Evolutionary conservation across 2,329 filamentous ascomycete genomes (phyloP).

Genomic region (Sclerotinia spermophila): DNA sequence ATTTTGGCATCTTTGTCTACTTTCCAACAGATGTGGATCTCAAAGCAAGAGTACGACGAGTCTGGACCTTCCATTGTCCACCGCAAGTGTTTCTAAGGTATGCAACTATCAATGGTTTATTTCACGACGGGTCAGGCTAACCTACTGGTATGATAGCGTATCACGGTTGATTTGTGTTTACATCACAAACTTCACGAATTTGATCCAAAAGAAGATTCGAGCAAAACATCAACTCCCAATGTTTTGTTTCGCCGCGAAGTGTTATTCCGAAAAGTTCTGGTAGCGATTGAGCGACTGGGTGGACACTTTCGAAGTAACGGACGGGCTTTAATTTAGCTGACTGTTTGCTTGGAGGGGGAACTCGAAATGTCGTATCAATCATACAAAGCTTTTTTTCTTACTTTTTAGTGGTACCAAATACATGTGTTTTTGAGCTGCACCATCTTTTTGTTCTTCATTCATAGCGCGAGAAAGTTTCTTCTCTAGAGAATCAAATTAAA

Average conservation of each 20-base stretch:
- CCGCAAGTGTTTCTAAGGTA: conserved; percentile 99
- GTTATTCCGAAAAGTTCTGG: conserved; percentile 39
- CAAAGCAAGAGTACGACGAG: conserved; percentile 99
- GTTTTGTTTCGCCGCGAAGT: conserved; percentile 33
- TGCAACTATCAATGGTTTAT: conserved; percentile 24
- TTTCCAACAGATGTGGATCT: conserved; percentile 99
- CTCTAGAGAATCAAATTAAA: conserved; percentile 25
- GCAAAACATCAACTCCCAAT: conserved; percentile 31
- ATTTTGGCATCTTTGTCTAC: conserved; percentile 98
- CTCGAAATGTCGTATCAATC: conserved; percentile 35
- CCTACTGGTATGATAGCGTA: conserved; percentile 18
- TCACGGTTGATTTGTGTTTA: conserved; percentile 33
- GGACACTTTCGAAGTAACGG: conserved; percentile 32
- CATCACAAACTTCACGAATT: conserved; percentile 38
- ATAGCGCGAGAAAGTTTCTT: conserved; percentile 26
- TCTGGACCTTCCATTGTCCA: conserved; percentile 98
- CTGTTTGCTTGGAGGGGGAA: conserved; percentile 34
- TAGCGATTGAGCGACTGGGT: conserved; percentile 36
- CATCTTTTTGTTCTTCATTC: conserved; percentile 23
- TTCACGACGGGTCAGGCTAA: not conserved
- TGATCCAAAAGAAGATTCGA: conserved; percentile 35
- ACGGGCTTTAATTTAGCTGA: conserved; percentile 32
- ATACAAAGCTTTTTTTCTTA: conserved; percentile 33
- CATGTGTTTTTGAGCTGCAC: conserved; percentile 26
- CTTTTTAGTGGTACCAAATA: conserved; percentile 23